These are phyloP conservation scores for Akanthomyces muscarius DNA, from an alignment of 2,329 filamentous ascomycete species.

Conservation along the genomic window DNA sequence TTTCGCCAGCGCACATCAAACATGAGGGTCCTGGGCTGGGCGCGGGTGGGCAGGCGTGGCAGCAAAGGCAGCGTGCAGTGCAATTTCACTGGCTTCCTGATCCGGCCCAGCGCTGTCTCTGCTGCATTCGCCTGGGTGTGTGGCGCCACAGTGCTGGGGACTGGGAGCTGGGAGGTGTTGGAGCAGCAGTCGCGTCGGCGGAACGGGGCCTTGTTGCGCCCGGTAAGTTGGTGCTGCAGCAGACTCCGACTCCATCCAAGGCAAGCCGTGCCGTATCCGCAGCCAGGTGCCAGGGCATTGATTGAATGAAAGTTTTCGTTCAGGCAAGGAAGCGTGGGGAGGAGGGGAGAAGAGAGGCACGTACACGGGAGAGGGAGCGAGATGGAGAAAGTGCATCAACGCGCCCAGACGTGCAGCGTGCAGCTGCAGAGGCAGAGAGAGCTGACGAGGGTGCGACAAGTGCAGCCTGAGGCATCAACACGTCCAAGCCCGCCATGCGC, in stretches of 20 bases:
- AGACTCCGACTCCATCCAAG: neutral
- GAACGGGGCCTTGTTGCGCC: neutral
- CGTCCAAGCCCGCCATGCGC: neutral
- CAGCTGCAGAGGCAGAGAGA: neutral
- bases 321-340: neutral
- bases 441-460: neutral
- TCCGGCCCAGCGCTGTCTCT: conserved; percentile 13
- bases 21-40: neutral
- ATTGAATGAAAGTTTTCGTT: neutral
- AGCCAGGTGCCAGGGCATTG: neutral
- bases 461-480: conserved; percentile 9
- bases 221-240: neutral
- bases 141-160: neutral
- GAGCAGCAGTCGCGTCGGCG: neutral
- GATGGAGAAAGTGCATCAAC: conserved; percentile 8
- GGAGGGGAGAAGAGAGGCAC: neutral
- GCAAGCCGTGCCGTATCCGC: neutral
- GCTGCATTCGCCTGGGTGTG: conserved; percentile 5
- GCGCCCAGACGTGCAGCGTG: conserved; percentile 12
- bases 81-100: conserved; percentile 15
- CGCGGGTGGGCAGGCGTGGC: neutral
- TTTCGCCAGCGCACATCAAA: conserved; percentile 13
- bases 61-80: neutral
- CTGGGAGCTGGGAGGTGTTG: neutral
- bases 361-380: neutral